Evolutionary conservation across 2,329 filamentous ascomycete genomes (phyloP).

Genomic region (Aurifilum marmelostoma): DNA sequence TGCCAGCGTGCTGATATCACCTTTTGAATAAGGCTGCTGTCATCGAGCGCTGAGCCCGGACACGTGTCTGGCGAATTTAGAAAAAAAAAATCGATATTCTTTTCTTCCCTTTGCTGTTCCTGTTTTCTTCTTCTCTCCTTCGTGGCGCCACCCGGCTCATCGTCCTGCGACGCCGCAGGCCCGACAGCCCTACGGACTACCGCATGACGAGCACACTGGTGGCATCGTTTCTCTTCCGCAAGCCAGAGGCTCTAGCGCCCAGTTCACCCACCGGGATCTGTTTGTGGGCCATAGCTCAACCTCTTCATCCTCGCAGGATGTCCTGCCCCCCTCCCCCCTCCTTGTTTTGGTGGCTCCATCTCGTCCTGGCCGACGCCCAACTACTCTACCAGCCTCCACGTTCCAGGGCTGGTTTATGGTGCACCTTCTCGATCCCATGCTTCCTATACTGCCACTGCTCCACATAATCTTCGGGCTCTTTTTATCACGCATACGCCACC

Average conservation of each 20-base stretch:
- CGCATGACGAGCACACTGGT: background rate
- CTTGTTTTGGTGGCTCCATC: background rate
- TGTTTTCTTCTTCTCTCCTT: background rate
- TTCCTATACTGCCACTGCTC: background rate
- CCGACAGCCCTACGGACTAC: background rate
- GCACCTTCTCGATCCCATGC: background rate
- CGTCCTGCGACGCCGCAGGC: background rate
- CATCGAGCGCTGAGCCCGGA: background rate
- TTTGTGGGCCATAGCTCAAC: background rate
- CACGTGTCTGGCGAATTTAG: background rate
- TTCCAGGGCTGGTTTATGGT: background rate
- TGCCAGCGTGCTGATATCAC: background rate
- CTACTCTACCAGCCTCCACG: background rate
- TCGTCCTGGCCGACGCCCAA: conserved; percentile 1
- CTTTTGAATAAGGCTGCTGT: background rate
- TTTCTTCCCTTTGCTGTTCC: background rate
- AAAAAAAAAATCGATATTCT: background rate
- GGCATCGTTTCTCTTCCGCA: background rate
- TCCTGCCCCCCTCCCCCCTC: background rate
- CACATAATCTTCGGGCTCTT: background rate
- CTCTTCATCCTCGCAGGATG: background rate
- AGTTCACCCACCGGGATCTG: background rate
- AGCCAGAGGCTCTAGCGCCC: background rate
- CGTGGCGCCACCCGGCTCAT: background rate
- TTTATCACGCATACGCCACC: background rate